Base-by-base conservation (phyloP, 371 early-diverging fungal species). In the Coemansia sp. region DNA sequence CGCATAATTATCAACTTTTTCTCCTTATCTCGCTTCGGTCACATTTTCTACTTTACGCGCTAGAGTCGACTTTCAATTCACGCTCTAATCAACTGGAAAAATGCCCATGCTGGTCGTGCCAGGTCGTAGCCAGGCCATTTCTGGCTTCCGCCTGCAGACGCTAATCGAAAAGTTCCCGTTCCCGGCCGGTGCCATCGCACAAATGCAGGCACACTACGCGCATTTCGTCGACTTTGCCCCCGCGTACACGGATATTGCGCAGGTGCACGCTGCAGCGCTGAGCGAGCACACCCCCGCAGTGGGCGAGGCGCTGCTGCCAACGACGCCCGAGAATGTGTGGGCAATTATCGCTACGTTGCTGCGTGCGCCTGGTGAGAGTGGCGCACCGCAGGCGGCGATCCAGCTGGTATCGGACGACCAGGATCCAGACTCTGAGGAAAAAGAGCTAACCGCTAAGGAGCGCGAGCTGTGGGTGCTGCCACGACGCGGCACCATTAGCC, bases 401-500 rank as follows among this genome's bases (percentile, higher is more conserved):
- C 55, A 50, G 61, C 68, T 71, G 20, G 57, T 75, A 26, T 1
- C 26, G 8, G 54, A 35, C 42, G 61, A 54, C 36, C 20, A 35
- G 31, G 65, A 47, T 20, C 14, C 45, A 9, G 39, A 11, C 4
- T 39, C 26, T 1, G 30, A 36, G 35, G 50, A 13, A 36, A 62
- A 71, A 26, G 48, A 45, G 34, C 47, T 42, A 8, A 16, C 10
- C 16, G 45, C 45, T 5, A 58, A 34, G 20, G 68, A 59, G 58
- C 59, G 70, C 38, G 35, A 35, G 54, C 42, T 76, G 39, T 71
- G 71, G 76, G 89, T 93, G 32, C 73, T 91, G 55, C 98, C 98
- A 3, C 88, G 97, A 20, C 84, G 86, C 55, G 97, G 97, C 39
- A 95, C 97, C 39, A 96, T 96, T 62, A 94, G 95, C 8, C 97